Base-by-base conservation (phyloP, 1,139 yeast species). In the Saccharomyces hybrid region DNA sequence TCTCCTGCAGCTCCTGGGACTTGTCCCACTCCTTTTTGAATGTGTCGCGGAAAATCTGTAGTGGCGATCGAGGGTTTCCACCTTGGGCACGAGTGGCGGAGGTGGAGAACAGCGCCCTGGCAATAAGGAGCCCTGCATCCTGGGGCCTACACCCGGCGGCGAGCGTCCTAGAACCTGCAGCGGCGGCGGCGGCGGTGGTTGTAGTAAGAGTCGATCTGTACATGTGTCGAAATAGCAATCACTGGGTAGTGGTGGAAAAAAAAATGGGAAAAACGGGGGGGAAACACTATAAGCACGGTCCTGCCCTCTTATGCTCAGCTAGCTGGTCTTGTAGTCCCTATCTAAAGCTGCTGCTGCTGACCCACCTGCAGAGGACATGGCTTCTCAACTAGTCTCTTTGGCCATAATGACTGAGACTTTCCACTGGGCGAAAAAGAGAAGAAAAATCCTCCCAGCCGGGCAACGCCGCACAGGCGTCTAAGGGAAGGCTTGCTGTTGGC, bases 11-110 rank as follows among this genome's bases (percentile, higher is more conserved):
- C 69, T 95, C 99, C 64, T 80, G 80, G 52, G 91, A 86, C 72
- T 93, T 91, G 70, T 87, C 83, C 82, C 96, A 93, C 73, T 95
- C 99, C 57, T 78, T 78, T 69, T 80, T 85, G 76, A 95, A 95
- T 1, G 98, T 93, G 59, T 93, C 96, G 59, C 89, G 82, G 70
- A 95, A 95, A 54, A 95, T 97, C 70, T 89, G 90, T 69, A 90
- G 74, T 23, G 99, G 99, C 13, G 96, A 83, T 68, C 86, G 86
- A 9, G 61, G 62, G 26, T 50, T 50, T 41, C 47, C 42, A 9
- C 47, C 25, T 16, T 32, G 30, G 11, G 47, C 23, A 38, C 25
- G 42, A 9, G 42, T 38, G 13, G 3, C 42, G 9, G 42, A 38
- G 3, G 42, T 38, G 25, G 42, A 38, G 42, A 38, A 38, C 13